Conservation (phyloP, 768 basidiomycete species). For the Suillus lakei region DNA sequence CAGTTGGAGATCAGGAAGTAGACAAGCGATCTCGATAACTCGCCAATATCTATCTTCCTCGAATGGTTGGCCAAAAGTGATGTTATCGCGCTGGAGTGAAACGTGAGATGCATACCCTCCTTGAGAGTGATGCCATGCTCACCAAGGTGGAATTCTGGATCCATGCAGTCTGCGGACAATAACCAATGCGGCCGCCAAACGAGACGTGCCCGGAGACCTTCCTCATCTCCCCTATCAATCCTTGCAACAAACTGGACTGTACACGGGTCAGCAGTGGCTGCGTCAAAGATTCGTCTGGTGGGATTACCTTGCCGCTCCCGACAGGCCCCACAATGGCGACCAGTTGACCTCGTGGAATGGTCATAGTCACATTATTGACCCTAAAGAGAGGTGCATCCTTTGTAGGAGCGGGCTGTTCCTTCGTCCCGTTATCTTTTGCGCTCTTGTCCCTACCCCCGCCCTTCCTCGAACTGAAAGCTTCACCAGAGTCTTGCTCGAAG, state of each 20-base stretch:
- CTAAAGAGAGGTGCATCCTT: slow-evolving; percentile 41
- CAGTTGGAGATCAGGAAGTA: no score
- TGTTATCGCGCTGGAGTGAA: slow-evolving; percentile 57
- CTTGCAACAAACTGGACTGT: slow-evolving; percentile 61
- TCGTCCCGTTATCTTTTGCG: slow-evolving; percentile 14
- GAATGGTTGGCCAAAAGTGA: slow-evolving; percentile 67
- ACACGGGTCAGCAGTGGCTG: background rate
- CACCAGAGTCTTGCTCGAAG: slow-evolving; percentile 17
- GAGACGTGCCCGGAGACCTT: no score
- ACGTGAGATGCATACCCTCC: background rate
- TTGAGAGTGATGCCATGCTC: background rate
- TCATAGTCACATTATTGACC: slow-evolving; percentile 53
- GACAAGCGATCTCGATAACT: no score
- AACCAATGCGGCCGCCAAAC: slow-evolving; percentile 70
- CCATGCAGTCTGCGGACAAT: slow-evolving; percentile 78
- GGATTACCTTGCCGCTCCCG: slow-evolving; percentile 62
- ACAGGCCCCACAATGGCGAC: slow-evolving; percentile 71
- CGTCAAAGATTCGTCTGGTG: background rate
- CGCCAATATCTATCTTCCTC: slow-evolving; percentile 71
- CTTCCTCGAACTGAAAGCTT: slow-evolving; percentile 4
- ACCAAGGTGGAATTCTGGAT: slow-evolving; percentile 73
- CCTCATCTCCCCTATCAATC: slow-evolving; percentile 77
- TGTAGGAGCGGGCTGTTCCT: slow-evolving; percentile 15
- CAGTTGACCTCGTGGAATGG: slow-evolving; percentile 59
- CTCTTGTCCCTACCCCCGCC: slow-evolving; percentile 5